Evolutionary conservation across 441 rosid genomes (phyloP).

Genomic region (Euphorbia celastroides): DNA sequence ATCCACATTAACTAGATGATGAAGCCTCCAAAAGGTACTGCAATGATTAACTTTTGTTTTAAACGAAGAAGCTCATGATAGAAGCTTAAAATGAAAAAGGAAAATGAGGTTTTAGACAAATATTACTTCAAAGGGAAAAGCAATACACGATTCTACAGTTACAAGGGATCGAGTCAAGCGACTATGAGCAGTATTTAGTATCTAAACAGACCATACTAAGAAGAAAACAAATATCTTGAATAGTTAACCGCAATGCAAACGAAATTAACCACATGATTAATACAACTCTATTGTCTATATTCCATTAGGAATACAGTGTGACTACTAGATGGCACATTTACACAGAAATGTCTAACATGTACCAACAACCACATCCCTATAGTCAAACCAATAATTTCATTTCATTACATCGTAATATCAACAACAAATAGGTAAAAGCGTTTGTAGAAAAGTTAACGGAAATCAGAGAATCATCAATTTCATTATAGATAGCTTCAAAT

Average conservation of each 20-base stretch:
- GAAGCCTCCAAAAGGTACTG: conserved; percentile 9
- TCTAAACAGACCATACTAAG: conserved; percentile 18
- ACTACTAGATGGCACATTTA: neutral
- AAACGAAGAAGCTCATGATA: too few relatives aligned
- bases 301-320: neutral
- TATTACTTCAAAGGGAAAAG: neutral
- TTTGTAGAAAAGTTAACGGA: neutral
- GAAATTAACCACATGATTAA: neutral
- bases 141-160: conserved; percentile 16
- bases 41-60: neutral
- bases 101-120: neutral
- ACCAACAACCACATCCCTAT: neutral
- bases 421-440: neutral
- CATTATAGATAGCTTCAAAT: neutral
- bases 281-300: too few relatives aligned
- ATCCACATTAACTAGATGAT: conserved; percentile 21
- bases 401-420: too few relatives aligned
- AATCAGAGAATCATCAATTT: neutral
- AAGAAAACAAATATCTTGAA: neutral
- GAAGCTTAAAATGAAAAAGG: too few relatives aligned
- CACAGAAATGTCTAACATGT: neutral
- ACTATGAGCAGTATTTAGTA: conserved; percentile 1
- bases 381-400: neutral
- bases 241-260: neutral
- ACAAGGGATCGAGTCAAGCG: conserved; percentile 17